Percentiles rank a stretch among this genome's conserved stretches.
phyloP scores from a whole-genome alignment of 176 grass and related monocot species.

The Stipa capillata region DNA sequence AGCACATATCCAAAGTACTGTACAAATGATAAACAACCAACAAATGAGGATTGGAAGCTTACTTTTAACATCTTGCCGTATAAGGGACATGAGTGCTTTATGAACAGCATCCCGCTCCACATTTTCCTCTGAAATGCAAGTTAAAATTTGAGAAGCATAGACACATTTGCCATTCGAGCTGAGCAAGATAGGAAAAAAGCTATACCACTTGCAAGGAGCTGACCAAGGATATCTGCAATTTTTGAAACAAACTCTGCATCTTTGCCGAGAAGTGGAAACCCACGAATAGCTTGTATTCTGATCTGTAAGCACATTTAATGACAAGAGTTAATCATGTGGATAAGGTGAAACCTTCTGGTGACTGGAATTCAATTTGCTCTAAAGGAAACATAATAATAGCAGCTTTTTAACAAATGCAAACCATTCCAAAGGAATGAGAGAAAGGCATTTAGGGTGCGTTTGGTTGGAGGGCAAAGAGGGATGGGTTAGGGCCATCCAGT shows the following conservation, averaged over 20 bases:
- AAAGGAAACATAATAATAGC: background rate
- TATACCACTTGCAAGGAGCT: conserved; percentile 82
- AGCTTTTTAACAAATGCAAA: conserved; percentile 4
- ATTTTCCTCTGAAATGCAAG: conserved; percentile 71
- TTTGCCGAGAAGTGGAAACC: conserved; percentile 94
- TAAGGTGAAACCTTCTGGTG: background rate
- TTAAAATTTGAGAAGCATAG: conserved; percentile 13
- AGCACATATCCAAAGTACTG: background rate
- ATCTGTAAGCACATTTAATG: conserved; percentile 48
- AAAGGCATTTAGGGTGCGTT: too few relatives aligned
- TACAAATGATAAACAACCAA: background rate
- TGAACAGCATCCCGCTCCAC: conserved; percentile 98
- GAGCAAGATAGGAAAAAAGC: conserved; percentile 19
- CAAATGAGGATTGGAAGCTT: conserved; percentile 8
- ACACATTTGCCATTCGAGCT: background rate
- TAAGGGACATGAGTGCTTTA: conserved; percentile 90
- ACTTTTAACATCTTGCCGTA: conserved; percentile 98
- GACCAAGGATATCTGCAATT: conserved; percentile 96
- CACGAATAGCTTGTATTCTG: conserved; percentile 97
- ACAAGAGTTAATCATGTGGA: background rate
- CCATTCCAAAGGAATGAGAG: background rate
- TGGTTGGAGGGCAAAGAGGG: too few relatives aligned
- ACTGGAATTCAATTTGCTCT: background rate
- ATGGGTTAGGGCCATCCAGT: too few relatives aligned
- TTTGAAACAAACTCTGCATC: conserved; percentile 82